These are phyloP conservation scores for Neocallimastix lanati DNA, from an alignment of 192 early-diverging fungal genomes.

Conservation along the genomic window DNA sequence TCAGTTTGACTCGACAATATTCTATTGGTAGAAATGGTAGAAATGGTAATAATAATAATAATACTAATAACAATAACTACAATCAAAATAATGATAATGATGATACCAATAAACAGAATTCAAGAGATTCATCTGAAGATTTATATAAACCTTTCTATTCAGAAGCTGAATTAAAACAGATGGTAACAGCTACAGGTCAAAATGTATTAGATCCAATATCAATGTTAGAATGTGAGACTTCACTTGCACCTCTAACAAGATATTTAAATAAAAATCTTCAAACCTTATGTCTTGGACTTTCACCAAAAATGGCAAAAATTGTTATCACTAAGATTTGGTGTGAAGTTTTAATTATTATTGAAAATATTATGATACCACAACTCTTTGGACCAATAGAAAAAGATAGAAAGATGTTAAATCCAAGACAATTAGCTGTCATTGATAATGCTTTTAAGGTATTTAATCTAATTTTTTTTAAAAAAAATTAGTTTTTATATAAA, in stretches of 20 bases:
- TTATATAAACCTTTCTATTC: neutral
- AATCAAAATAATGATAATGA: neutral
- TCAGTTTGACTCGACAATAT: neutral
- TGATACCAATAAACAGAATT: too few species aligned
- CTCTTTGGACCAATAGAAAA: conserved; percentile 27
- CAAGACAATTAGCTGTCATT: conserved; percentile 18
- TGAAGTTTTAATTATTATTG: conserved; percentile 47
- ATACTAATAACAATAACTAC: neutral
- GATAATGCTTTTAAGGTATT: conserved; percentile 9
- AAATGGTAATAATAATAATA: neutral
- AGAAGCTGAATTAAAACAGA: neutral
- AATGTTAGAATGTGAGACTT: conserved; percentile 36
- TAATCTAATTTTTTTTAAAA: too few species aligned
- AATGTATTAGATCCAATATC: conserved; percentile 4
- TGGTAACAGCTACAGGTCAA: neutral
- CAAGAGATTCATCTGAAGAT: neutral
- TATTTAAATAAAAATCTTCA: conserved; percentile 58
- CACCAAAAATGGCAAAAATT: conserved; percentile 38
- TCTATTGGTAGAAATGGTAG: neutral
- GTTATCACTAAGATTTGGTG: conserved; percentile 54
- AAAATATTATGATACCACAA: conserved; percentile 49
- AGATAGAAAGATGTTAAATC: conserved; percentile 19
- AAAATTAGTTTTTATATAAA: neutral
- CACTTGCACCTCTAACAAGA: conserved; percentile 46
- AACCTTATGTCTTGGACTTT: conserved; percentile 41